Conservation (phyloP, 768 basidiomycete genomes). For the Dacryopinax spathularia region DNA sequence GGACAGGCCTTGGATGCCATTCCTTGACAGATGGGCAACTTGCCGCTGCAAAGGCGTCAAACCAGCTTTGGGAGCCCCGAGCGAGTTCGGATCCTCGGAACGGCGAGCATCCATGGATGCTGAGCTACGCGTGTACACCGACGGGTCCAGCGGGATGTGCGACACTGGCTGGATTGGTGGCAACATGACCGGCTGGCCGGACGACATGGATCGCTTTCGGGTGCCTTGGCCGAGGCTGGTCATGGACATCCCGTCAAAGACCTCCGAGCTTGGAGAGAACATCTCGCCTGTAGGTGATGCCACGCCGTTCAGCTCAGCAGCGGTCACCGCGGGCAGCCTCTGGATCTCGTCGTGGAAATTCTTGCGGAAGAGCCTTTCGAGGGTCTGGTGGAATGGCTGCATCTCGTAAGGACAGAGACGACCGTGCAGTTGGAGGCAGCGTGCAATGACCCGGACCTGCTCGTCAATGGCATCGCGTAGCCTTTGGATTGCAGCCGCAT, state of each 20-base stretch:
- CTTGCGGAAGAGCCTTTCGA: slow-evolving; percentile 72
- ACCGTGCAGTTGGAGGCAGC: slow-evolving; percentile 70
- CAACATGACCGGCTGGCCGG: neutral
- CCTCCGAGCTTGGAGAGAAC: slow-evolving; percentile 32
- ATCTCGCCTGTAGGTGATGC: slow-evolving; percentile 2
- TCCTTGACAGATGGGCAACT: slow-evolving; percentile 64
- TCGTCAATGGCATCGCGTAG: slow-evolving; percentile 64
- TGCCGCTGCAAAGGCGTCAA: slow-evolving; percentile 57
- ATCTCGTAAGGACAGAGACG: slow-evolving; percentile 75
- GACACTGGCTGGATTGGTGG: neutral
- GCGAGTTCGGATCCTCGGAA: neutral
- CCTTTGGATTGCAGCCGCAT: slow-evolving; percentile 55
- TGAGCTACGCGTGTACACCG: neutral
- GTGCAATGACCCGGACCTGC: slow-evolving; percentile 69
- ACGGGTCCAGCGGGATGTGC: slow-evolving; percentile 2
- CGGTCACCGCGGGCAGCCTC: slow-evolving; percentile 46
- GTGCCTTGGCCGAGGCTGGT: slow-evolving; percentile 18
- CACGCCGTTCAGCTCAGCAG: slow-evolving; percentile 28
- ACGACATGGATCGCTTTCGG: slow-evolving; percentile 22
- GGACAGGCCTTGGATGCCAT: slow-evolving; percentile 70
- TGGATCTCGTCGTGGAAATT: slow-evolving; percentile 74
- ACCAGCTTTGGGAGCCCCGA: neutral
- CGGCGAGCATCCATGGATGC: neutral
- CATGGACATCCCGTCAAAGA: slow-evolving; percentile 27
- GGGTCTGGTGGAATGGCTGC: slow-evolving; percentile 79